Conservation (phyloP, 768 basidiomycete species). For the Phylloporus arenicola region DNA sequence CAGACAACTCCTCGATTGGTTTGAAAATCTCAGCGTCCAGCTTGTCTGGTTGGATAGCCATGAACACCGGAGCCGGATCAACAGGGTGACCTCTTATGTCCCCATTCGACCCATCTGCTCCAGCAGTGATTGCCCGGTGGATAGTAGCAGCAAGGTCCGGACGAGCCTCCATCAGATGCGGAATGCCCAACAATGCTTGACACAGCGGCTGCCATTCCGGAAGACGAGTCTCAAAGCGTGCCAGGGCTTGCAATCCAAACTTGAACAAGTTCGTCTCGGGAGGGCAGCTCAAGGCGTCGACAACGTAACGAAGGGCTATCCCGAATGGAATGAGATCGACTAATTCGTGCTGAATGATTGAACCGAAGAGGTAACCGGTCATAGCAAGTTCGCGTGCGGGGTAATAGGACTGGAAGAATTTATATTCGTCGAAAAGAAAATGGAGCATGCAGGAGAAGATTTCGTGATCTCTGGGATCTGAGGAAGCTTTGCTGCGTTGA, state of each 20-base stretch:
- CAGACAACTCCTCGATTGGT: constrained; percentile 84
- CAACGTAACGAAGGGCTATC: constrained; percentile 93
- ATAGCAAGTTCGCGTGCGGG: constrained; percentile 91
- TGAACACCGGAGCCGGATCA: constrained; percentile 60
- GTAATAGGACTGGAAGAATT: constrained; percentile 96
- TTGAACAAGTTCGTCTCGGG: constrained; percentile 92
- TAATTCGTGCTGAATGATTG: constrained; percentile 88
- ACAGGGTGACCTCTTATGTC: constrained; percentile 34
- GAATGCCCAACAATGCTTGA: constrained; percentile 80
- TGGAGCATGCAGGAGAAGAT: constrained; percentile 99
- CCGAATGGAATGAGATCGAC: constrained; percentile 92
- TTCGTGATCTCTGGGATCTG: constrained; percentile 83
- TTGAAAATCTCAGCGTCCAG: constrained; percentile 55
- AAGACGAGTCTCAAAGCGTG: constrained; percentile 81
- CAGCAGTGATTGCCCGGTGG: constrained; percentile 60
- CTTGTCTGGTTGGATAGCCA: constrained; percentile 67
- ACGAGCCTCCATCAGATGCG: constrained; percentile 78
- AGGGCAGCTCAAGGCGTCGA: constrained; percentile 88
- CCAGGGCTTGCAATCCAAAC: constrained; percentile 89
- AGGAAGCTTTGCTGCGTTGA: constrained; percentile 77
- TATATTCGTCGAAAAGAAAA: constrained; percentile 99
- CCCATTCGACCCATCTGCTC: constrained; percentile 41
- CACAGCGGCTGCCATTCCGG: constrained; percentile 92
- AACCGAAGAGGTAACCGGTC: constrained; percentile 95
- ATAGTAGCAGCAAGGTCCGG: constrained; percentile 74